Percentiles rank a stretch among this genome's conserved stretches.
phyloP scores from a whole-genome alignment of 2,329 filamentous ascomycete genomes.

The Penicillium sp. region DNA sequence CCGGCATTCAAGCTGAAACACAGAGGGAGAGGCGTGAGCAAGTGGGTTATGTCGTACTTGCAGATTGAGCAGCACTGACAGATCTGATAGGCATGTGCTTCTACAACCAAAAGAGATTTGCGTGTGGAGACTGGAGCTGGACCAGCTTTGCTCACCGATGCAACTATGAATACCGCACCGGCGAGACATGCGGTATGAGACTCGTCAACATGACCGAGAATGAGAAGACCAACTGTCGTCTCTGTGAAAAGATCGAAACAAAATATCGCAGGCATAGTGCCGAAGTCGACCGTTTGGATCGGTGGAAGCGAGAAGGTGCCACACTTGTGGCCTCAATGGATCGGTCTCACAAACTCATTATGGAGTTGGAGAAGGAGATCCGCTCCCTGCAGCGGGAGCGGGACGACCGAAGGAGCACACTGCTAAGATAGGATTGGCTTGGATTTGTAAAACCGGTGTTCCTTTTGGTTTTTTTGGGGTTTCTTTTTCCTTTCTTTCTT shows the following conservation, averaged over 20 bases:
- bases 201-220: conserved; percentile 74
- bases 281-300: conserved; percentile 70
- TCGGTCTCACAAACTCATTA: conserved; percentile 70
- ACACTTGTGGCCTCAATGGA: conserved; percentile 61
- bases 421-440: conserved; percentile 23
- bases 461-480: conserved; percentile 8
- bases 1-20: conserved; percentile 36
- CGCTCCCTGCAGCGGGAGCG: conserved; percentile 61
- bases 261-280: conserved; percentile 74
- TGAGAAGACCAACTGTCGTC: conserved; percentile 68
- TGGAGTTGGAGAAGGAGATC: conserved; percentile 69
- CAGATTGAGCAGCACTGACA: conserved; percentile 30
- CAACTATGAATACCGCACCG: conserved; percentile 90
- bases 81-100: conserved; percentile 73
- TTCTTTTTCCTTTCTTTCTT: conserved; percentile 14
- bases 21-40: conserved; percentile 26
- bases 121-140: conserved; percentile 92
- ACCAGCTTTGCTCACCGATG: conserved; percentile 90
- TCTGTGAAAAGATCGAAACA: conserved; percentile 86
- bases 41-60: conserved; percentile 36
- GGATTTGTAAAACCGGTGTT: conserved; percentile 11
- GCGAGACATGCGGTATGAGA: conserved; percentile 94
- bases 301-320: conserved; percentile 72
- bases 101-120: conserved; percentile 85
- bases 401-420: conserved; percentile 38